Evolutionary conservation across 176 grass and related monocot species (phyloP).

Genomic region (Carex littledalei): DNA sequence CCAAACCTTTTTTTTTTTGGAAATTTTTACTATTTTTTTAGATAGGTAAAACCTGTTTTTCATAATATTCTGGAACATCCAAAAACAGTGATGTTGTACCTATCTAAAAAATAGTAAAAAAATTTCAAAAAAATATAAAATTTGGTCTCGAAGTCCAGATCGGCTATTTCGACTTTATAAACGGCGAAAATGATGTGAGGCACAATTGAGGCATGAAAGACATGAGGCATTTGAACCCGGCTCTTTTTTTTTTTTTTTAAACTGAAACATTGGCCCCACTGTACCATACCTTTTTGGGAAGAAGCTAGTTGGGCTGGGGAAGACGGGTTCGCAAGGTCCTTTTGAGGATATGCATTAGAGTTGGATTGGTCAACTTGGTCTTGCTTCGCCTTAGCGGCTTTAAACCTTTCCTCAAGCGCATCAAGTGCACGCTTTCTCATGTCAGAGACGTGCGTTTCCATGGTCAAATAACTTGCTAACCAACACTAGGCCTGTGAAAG

Average conservation of each 20-base stretch:
- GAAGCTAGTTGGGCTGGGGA: not conserved
- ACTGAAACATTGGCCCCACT: not conserved
- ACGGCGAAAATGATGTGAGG: too few relatives aligned
- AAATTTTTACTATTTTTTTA: too few relatives aligned
- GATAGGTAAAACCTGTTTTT: too few relatives aligned
- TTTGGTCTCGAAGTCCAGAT: too few relatives aligned
- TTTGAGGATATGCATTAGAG: not conserved
- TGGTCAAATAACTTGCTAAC: not conserved
- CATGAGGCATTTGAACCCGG: too few relatives aligned
- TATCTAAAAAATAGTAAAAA: too few relatives aligned
- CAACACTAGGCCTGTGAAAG: not conserved
- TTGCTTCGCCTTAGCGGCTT: constrained; percentile 4
- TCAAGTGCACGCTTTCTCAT: constrained; percentile 29
- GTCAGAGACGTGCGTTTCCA: not conserved
- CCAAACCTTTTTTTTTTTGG: too few relatives aligned
- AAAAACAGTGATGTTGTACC: too few relatives aligned
- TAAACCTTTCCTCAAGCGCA: constrained; percentile 28
- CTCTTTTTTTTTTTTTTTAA: not conserved
- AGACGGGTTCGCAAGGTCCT: not conserved
- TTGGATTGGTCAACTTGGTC: not conserved
- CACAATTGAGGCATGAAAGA: too few relatives aligned
- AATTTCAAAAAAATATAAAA: too few relatives aligned
- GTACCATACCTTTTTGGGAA: not conserved
- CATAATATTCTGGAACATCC: too few relatives aligned
- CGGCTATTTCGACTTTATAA: too few relatives aligned